phyloP scores from a whole-genome alignment of 2,329 filamentous ascomycete genomes.

The Rutstroemia sp. region DNA sequence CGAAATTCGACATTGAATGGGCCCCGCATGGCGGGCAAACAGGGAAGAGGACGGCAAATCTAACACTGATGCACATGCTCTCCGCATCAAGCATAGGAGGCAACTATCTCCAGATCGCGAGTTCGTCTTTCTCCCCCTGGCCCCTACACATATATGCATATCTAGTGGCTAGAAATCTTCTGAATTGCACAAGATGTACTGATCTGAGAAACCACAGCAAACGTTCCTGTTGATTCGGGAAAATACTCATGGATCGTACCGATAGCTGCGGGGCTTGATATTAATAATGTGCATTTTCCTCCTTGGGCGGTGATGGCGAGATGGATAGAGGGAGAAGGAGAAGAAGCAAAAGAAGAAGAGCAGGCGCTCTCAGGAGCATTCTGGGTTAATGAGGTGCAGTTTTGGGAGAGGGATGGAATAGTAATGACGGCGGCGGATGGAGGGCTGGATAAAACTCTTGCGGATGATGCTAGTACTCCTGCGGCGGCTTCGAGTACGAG shows the following conservation, averaged over 20 bases:
- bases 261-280: background rate
- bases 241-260: background rate
- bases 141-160: background rate
- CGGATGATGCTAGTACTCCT: background rate
- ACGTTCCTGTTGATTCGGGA: background rate
- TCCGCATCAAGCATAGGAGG: background rate
- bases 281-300: conserved; percentile 4
- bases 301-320: conserved; percentile 2
- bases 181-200: background rate
- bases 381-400: conserved; percentile 2
- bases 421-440: background rate
- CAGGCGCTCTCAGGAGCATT: background rate
- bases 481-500: background rate
- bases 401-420: background rate
- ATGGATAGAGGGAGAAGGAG: background rate
- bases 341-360: background rate
- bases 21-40: background rate
- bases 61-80: background rate
- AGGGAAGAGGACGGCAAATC: background rate
- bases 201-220: background rate
- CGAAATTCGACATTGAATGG: background rate
- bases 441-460: background rate
- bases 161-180: background rate
- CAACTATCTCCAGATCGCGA: background rate
- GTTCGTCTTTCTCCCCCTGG: background rate